Conservation (phyloP, 805 yeast genomes). For the Komagataella phaffii region DNA sequence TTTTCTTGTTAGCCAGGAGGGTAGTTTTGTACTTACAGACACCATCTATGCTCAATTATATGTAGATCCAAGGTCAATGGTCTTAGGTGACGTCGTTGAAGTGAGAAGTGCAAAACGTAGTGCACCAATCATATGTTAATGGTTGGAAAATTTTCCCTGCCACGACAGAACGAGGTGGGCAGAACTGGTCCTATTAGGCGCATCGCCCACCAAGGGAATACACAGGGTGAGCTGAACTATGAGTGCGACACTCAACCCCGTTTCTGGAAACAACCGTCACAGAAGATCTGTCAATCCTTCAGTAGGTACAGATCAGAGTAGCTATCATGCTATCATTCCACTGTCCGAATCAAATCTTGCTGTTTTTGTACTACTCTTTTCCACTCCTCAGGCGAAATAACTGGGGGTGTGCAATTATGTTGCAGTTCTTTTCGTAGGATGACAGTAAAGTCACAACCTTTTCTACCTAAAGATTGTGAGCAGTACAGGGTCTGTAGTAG, state of each 20-base stretch:
- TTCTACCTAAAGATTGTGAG: conserved; percentile 69
- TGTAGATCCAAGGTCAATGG: not conserved
- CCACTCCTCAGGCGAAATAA: conserved; percentile 29
- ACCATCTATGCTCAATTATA: not conserved
- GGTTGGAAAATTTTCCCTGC: not conserved
- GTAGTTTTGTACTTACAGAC: not conserved
- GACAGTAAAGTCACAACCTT: conserved; percentile 57
- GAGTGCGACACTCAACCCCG: not conserved
- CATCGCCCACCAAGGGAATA: no score
- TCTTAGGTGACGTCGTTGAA: not conserved
- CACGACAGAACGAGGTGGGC: not conserved
- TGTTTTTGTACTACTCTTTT: conserved; percentile 27
- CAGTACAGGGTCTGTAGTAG: conserved; percentile 79
- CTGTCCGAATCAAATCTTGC: conserved; percentile 14
- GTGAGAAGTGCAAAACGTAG: not conserved
- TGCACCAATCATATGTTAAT: not conserved
- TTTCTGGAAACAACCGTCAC: not conserved
- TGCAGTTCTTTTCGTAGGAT: conserved; percentile 27
- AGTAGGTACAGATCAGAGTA: not conserved
- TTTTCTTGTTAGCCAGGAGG: conserved; percentile 34
- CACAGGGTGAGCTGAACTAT: not conserved
- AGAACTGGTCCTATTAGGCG: not conserved
- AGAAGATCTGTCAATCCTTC: not conserved
- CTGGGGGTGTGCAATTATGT: conserved; percentile 5
- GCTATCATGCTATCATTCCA: not conserved